Evolutionary conservation across 306 rosid genomes (phyloP), one percentile per base, ranked within the genome.

Genomic region (Malus orientalis): DNA sequence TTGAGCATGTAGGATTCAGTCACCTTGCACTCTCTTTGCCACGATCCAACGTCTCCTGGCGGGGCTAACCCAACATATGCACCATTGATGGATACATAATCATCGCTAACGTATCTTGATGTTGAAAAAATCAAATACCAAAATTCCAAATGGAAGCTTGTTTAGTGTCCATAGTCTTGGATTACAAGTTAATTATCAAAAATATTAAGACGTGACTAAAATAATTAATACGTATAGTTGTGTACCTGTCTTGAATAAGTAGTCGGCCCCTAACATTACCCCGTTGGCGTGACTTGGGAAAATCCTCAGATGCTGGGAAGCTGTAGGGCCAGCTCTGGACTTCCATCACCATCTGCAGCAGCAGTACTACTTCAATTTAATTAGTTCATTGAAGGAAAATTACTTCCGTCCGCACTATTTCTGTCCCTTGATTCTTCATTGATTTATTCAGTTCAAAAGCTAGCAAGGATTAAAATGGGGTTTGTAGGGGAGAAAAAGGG

Each of bases 21-120:
- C 54, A 94, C 99, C 96, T 92, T 92, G 89, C 97, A 84, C 82
- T 92, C 99, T 57, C 86, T 82, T 78, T 87, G 91, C 91, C 89
- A 85, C 1, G 91, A 85, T 67, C 87, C 89, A 30, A 70, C 84
- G 18, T 79, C 87, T 61, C 89, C 91, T 1, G 84, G 87, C 20
- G 89, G 81, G 27, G 91, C 87, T 67, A 87, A 74, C 15, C 91
- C 91, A 13, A 87, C 87, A 61, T 81, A 81, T 44, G 89, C 91
- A 44, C 89, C 86, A 53, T 33, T 67, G 20, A 79, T 86, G 0
- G 81, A 61, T 49, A 85, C 73, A 11, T 16, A 70, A 71, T 80
- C 83, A 19, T 64, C 53, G 67, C 67, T 61, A 8, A 77, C 11
- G 76, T 86, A 80, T 36, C 83, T 81, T 36, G 13, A 58, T 22